Evolutionary conservation across 192 early-diverging fungal species (phyloP), one percentile per base, ranked within the genome.

Genomic region (Coemansia sp.): DNA sequence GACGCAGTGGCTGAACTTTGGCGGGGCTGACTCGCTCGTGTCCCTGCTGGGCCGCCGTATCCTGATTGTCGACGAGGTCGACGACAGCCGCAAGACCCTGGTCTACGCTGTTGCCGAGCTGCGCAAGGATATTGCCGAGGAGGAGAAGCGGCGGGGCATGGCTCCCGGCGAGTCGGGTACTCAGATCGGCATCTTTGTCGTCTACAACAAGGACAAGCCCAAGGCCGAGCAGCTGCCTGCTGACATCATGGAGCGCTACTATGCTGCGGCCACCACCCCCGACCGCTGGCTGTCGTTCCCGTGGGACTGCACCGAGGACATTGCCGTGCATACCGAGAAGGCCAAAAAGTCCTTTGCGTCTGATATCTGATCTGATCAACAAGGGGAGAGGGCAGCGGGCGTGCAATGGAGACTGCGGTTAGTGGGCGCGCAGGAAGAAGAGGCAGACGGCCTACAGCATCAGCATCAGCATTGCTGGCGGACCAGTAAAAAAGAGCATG

Each of bases 1-100:
- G 72, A 87, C 86, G 6, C 87, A 89, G 57, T 89, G 87, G 87
- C 76, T 89, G 36, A 87, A 87, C 59, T 86, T 86, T 77, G 85
- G 81, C 34, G 77, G 77, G n/a, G 49, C 63, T 48, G 80, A 83
- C 27, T 79, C 80, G 3, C 76, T 83, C 34, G 75, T 74, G 9
- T 80, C 79, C 10, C 66, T 89, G 27, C 58, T 87, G 30, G 87
- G 87, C 3, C 75, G 85, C 33, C 74, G 76, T 59, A 87, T 89
- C 44, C 55, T 89, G 29, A 85, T 89, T 66, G 87, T 89, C 0
- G 87, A 89, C 43, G 87, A 89, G 34, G 86, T 89, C 11, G 87
- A 89, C 50, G 87, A 89, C 55, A 88, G 84, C 42, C 76, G 87
- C 17, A 76, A 79, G 30, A 89, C 87, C 1, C 59, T 89, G 9